A percentile compares a stretch with the other conserved stretches of the same genome.
phyloP scores from a whole-genome alignment of 257 asterid species.

The Jacaranda mimosifolia region DNA sequence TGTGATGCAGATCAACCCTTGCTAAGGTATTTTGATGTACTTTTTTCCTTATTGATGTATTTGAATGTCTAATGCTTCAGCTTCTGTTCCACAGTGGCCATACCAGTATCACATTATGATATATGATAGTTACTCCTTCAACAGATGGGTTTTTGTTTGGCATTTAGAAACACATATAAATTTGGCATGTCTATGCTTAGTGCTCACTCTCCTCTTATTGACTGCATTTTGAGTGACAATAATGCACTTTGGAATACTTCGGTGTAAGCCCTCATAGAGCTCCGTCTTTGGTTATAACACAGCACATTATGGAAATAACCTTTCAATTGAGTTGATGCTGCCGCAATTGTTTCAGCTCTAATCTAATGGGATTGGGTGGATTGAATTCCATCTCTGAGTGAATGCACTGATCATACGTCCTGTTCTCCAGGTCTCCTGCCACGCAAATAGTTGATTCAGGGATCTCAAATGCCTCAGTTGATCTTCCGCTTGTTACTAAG shows the following conservation, averaged over 20 bases:
- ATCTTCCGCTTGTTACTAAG: constrained; percentile 47
- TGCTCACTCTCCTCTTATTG: not conserved
- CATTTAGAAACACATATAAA: too few relatives aligned
- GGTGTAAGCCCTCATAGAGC: not conserved
- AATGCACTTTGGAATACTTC: not conserved
- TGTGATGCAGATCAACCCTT: constrained; percentile 45
- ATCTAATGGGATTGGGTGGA: not conserved
- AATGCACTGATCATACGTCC: constrained; percentile 13
- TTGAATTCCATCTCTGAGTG: not conserved
- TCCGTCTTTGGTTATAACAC: too few relatives aligned
- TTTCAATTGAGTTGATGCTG: too few relatives aligned
- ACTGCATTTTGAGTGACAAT: not conserved
- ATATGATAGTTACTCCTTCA: too few relatives aligned
- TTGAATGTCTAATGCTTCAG: not conserved
- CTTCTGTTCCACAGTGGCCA: not conserved
- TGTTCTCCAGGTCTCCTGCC: constrained; percentile 58
- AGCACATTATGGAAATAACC: too few relatives aligned
- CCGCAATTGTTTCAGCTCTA: not conserved
- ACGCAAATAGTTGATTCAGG: constrained; percentile 61
- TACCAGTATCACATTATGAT: too few relatives aligned
- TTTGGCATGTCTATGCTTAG: not conserved
- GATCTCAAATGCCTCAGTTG: constrained; percentile 51
- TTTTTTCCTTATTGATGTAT: not conserved
- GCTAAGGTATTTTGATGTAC: constrained; percentile 42
- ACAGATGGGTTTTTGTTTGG: too few relatives aligned